Base-by-base conservation (phyloP, 2,329 filamentous ascomycete species). In the Aspergillus amoenus region DNA sequence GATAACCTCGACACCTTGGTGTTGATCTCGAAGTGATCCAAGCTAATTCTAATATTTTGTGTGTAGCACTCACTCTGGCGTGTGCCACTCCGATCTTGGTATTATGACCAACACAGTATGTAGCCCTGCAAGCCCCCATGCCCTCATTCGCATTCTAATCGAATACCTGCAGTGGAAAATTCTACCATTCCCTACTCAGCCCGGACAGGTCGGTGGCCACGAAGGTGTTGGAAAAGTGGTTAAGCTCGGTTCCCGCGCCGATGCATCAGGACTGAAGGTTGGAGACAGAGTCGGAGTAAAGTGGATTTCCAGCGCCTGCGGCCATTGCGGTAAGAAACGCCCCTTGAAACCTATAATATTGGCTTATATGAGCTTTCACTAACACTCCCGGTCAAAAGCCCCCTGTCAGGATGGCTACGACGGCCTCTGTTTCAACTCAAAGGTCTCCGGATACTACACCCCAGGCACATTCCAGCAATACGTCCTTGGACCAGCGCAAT, bases 391-490 rank as follows among this genome's bases (percentile, higher is more conserved):
- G n/a, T 9, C 4, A 5, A 37, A 48, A 71, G 66, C 73, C 15
- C 73, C 84, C 58, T 88, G 84, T 67, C 74, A 82, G 52, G 77
- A 77, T 12, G 82, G 82, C 43, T 73, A 78, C 22, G 85, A 86
- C 60, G 82, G 79, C 9, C 71, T 79, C 40, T 87, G 84, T 70
- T 75, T 78, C 61, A 81, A 83, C 42, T 76, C 79, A 58, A 84
- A 82, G 66, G 70, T 89, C 48, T 86, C 82, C 0, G 87, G 87
- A 5, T 89, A 88, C 73, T 88, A 84, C 69, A 84, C 82, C 0
- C 87, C 87, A 0, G 87, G 87, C 39, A 90, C 87, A n/a, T 90
- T 89, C 69, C 87, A 89, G 68, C 85, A 89, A 73, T 90, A 89
- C 66, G 82, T 82, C 17, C 68, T 88, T 15, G 82, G 81, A 0